Percentiles rank a stretch among this genome's conserved stretches.
Conservation (phyloP, 805 yeast species). For the Ogataea allantospora region DNA sequence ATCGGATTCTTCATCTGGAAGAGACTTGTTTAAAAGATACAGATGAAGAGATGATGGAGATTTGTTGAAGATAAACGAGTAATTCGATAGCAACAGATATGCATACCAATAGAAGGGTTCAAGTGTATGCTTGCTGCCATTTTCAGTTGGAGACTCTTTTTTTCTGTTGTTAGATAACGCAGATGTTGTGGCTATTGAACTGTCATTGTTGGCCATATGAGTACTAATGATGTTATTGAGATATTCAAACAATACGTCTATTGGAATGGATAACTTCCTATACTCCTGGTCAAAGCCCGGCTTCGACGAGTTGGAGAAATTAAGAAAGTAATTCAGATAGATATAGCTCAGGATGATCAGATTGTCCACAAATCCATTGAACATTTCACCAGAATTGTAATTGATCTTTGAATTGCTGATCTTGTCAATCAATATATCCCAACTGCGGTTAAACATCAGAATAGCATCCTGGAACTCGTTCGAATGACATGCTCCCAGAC, state of each 20-base stretch:
- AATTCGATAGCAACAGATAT: slow-evolving; percentile 45
- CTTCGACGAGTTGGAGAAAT: slow-evolving; percentile 21
- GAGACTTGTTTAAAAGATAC: slow-evolving; percentile 27
- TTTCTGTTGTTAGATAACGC: slow-evolving; percentile 2
- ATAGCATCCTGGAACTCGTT: slow-evolving; percentile 36
- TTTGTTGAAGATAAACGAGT: slow-evolving; percentile 38
- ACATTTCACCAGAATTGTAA: slow-evolving; percentile 30
- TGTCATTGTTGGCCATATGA: slow-evolving; percentile 37
- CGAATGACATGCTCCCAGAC: slow-evolving; percentile 44
- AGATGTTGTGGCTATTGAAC: not conserved
- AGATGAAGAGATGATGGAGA: slow-evolving; percentile 40
- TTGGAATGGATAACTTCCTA: slow-evolving; percentile 33
- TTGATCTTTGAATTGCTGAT: slow-evolving; percentile 29
- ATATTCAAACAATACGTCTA: slow-evolving; percentile 48
- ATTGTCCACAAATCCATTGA: slow-evolving; percentile 42
- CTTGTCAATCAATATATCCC: slow-evolving; percentile 38
- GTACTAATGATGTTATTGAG: slow-evolving; percentile 46
- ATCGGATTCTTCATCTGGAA: slow-evolving; percentile 25
- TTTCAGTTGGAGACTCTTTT: not conserved
- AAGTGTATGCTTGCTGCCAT: slow-evolving; percentile 10
- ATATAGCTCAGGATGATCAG: slow-evolving; percentile 44
- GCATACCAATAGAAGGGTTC: slow-evolving; percentile 45
- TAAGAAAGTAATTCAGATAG: slow-evolving; percentile 40
- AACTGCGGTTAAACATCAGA: slow-evolving; percentile 41
- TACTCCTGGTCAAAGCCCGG: slow-evolving; percentile 12